Evolutionary conservation across 2,329 filamentous ascomycete species (phyloP).

Genomic region (Paecilomyces sp.): DNA sequence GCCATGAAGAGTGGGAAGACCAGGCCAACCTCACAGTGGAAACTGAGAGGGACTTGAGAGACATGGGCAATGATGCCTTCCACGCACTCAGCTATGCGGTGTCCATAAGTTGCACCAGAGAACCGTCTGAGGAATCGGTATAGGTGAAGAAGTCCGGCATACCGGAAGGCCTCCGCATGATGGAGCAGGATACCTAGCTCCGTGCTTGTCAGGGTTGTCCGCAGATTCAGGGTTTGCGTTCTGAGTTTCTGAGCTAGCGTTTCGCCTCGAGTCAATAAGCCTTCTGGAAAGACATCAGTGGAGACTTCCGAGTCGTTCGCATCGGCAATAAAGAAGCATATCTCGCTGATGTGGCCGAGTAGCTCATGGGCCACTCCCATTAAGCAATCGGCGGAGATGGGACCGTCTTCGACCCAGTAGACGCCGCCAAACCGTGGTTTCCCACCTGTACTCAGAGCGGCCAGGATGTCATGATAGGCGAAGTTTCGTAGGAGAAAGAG

Average conservation of each 20-base stretch:
- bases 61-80: conserved; percentile 4
- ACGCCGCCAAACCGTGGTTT: conserved; percentile 5
- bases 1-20: conserved; percentile 8
- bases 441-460: conserved; percentile 8
- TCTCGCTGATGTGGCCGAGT: conserved; percentile 7
- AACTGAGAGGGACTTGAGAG: conserved; percentile 4
- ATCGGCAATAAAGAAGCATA: conserved; percentile 9
- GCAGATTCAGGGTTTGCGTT: conserved; percentile 1
- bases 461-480: conserved; percentile 10
- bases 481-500: conserved; percentile 9
- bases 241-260: conserved; percentile 5
- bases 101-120: background rate
- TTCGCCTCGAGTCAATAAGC: background rate
- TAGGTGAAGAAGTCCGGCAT: conserved; percentile 6
- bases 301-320: conserved; percentile 1
- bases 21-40: conserved; percentile 6
- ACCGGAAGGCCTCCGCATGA: conserved; percentile 10
- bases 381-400: conserved; percentile 5
- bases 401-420: conserved; percentile 4
- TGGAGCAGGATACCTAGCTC: conserved; percentile 3
- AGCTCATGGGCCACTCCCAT: conserved; percentile 8
- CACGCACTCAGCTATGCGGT: conserved; percentile 2
- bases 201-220: background rate
- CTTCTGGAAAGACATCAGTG: background rate
- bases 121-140: conserved; percentile 5